Evolutionary conservation across 2,329 filamentous ascomycete genomes (phyloP).

Genomic region (Penicillium fuscoglaucum): DNA sequence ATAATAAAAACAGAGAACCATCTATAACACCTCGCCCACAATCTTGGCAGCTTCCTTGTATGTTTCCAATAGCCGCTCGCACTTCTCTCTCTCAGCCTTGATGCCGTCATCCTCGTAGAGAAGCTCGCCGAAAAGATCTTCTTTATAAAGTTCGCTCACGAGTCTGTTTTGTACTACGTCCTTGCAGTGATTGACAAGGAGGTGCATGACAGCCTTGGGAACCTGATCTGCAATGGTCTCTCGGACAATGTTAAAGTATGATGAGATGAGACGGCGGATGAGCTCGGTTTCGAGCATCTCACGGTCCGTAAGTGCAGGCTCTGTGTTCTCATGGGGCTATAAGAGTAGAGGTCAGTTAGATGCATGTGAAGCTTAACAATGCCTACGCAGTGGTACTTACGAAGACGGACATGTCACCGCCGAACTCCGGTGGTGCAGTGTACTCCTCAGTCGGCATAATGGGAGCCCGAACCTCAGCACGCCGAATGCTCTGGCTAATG

Average conservation of each 20-base stretch:
- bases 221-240: constrained; percentile 99
- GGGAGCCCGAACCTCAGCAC: constrained; percentile 53
- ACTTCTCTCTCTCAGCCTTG: constrained; percentile 97
- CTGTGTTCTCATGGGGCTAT: constrained; percentile 53
- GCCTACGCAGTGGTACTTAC: constrained; percentile 43
- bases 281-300: constrained; percentile 97
- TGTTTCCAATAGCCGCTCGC: constrained; percentile 89
- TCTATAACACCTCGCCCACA: constrained; percentile 87
- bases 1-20: constrained; percentile 9
- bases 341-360: constrained; percentile 7
- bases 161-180: constrained; percentile 96
- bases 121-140: constrained; percentile 84
- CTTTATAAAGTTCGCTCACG: constrained; percentile 93
- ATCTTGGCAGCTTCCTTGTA: constrained; percentile 99
- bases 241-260: constrained; percentile 98
- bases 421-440: constrained; percentile 39
- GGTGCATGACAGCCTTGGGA: constrained; percentile 97
- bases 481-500: constrained; percentile 79
- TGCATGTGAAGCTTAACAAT: neutral
- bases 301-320: constrained; percentile 88
- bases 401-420: constrained; percentile 46
- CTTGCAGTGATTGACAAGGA: constrained; percentile 97
- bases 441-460: constrained; percentile 49
- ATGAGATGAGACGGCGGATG: constrained; percentile 92
- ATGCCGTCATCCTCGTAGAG: constrained; percentile 97